phyloP scores from a whole-genome alignment of 345 rosid genomes.

The Populus simonii region DNA sequence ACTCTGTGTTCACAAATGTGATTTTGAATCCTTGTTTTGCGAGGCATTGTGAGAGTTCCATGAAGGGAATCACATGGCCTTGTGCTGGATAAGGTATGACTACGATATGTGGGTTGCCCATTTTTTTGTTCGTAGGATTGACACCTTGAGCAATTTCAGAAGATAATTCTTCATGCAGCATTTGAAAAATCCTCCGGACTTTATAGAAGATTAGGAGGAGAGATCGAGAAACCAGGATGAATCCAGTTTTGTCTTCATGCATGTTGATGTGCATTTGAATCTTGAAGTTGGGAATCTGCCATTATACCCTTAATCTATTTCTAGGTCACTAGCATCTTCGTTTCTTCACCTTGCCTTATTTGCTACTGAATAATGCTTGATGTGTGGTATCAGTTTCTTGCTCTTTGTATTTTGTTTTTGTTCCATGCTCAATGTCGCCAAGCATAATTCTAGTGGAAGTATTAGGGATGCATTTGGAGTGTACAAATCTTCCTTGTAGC shows the following conservation, averaged over 20 bases:
- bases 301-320: too few relatives aligned
- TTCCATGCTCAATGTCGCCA: too few relatives aligned
- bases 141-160: too few relatives aligned
- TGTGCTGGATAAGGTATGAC: constrained; percentile 20
- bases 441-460: too few relatives aligned
- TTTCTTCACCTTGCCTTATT: too few relatives aligned
- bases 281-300: background rate
- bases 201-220: background rate
- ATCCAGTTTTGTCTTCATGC: background rate
- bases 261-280: background rate
- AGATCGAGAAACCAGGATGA: background rate
- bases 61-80: constrained; percentile 23
- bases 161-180: background rate
- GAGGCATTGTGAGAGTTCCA: constrained; percentile 9
- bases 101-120: constrained; percentile 8
- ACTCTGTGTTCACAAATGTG: constrained; percentile 16
- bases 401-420: too few relatives aligned
- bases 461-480: too few relatives aligned
- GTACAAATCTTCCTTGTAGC: too few relatives aligned
- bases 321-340: too few relatives aligned
- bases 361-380: too few relatives aligned
- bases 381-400: too few relatives aligned
- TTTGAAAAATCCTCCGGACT: background rate
- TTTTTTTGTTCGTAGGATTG: background rate
- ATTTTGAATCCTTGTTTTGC: constrained; percentile 15